Base-by-base conservation (phyloP, 2,329 filamentous ascomycete species). In the Ophiostoma quercus region DNA sequence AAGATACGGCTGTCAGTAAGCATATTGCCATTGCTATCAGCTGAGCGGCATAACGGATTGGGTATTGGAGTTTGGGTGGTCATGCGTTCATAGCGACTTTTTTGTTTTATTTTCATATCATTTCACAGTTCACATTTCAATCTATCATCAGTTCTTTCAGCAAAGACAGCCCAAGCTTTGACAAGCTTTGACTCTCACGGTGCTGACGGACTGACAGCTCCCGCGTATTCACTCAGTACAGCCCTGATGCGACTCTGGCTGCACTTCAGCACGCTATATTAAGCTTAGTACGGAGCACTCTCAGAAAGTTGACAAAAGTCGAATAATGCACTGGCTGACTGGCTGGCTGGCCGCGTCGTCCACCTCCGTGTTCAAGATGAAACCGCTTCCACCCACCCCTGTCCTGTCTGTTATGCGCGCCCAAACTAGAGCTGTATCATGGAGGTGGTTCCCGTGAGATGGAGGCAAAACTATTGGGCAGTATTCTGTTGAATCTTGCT, bases 371-470 rank as follows among this genome's bases (percentile, higher is more conserved):
- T 47, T 47, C 43, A 47, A 47, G 43, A n/a, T 57, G 51, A 57
- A 57, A 57, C 51, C 25, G n/a, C 9, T 57, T 25, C 51, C 51
- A 57, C 16, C 22, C 25, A 25, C 51, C 51, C 51, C 51, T 57
- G 51, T 57, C 51, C 51, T 57, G n/a, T 57, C 51, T 57, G 22
- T 57, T 57, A 57, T 57, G 51, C 51, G n/a, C 22, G 16, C 51
- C 51, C 51, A 57, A 57, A 57, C 51, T 25, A 57, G 51, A 57
- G n/a, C 47, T 25, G 51, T 57, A 16, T 57, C 51, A 57, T 57
- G 51, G n/a, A 3, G 14, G 39, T 29, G 2, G 2, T 57, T 57
- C 6, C 22, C 9, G 8, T 12, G 51, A 57, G 43, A 47, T 47
- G 5, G 19, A 47, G 41, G 1, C 41, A 43, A 43, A 43, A 47